A percentile compares a stretch with the other conserved stretches of the same genome.
These are phyloP conservation scores for Malus hybrid DNA, from an alignment of 331 rosid genomes.

Conservation along the genomic window DNA sequence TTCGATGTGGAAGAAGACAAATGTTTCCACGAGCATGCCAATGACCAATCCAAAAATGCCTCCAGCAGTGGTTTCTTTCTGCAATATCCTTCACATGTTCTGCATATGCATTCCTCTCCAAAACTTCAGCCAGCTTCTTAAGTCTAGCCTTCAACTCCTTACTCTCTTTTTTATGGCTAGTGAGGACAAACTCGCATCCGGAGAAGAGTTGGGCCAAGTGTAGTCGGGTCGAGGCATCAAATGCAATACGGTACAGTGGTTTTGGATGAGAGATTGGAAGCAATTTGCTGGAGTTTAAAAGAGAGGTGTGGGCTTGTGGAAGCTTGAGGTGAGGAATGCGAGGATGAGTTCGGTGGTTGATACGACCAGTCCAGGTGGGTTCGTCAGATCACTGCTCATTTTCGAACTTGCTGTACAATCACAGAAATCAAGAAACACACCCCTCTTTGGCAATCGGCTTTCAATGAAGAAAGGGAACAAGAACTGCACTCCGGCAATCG, in stretches of 20 bases:
- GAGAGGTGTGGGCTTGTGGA: slow-evolving; percentile 41
- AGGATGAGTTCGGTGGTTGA: slow-evolving; percentile 39
- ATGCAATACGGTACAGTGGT: slow-evolving; percentile 43
- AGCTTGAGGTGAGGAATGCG: slow-evolving; percentile 43
- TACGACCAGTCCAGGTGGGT: slow-evolving; percentile 47
- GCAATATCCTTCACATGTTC: slow-evolving; percentile 83
- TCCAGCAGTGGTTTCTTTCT: slow-evolving; percentile 46
- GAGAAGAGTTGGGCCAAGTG: slow-evolving; percentile 35
- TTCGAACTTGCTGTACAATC: neutral
- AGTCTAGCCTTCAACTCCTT: slow-evolving; percentile 78
- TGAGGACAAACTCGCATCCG: slow-evolving; percentile 22
- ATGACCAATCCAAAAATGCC: slow-evolving; percentile 78
- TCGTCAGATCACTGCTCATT: slow-evolving; percentile 17
- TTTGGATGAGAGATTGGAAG: slow-evolving; percentile 39
- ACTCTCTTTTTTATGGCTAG: slow-evolving; percentile 72
- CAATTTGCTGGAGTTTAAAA: slow-evolving; percentile 42
- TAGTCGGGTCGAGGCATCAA: slow-evolving; percentile 35
- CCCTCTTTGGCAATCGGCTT: too few species aligned
- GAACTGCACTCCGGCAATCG: too few species aligned
- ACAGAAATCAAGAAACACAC: too few species aligned
- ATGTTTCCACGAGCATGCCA: slow-evolving; percentile 85
- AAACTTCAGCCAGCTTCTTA: slow-evolving; percentile 53
- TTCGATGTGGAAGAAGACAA: slow-evolving; percentile 51
- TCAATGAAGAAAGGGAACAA: too few species aligned
- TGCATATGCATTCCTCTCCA: slow-evolving; percentile 77